Conservation (phyloP, 2,329 filamentous ascomycete species). For the Penicillium glabrum region DNA sequence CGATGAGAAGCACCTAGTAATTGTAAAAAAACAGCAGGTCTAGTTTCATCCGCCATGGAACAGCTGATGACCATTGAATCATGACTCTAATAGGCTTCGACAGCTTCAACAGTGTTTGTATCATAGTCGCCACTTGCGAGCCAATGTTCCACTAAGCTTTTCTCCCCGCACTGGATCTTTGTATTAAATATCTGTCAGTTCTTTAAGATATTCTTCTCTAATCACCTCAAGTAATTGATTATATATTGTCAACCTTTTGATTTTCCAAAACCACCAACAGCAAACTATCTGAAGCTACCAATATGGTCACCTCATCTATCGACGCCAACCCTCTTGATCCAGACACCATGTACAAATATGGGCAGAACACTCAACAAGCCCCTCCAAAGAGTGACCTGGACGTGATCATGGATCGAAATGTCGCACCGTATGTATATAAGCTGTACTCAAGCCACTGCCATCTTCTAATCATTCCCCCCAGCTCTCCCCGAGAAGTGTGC, state of each 20-base stretch:
- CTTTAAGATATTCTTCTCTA: neutral
- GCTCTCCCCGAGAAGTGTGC: slow-evolving; percentile 18
- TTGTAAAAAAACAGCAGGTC: neutral
- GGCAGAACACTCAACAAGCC: neutral
- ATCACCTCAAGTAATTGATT: neutral
- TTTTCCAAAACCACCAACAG: neutral
- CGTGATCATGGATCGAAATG: slow-evolving; percentile 12
- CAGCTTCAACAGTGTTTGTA: neutral
- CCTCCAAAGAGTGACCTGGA: slow-evolving; percentile 11
- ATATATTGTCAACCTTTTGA: neutral
- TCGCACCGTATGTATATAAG: slow-evolving; percentile 17
- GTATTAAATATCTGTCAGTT: neutral
- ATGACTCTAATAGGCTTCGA: neutral
- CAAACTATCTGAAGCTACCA: neutral
- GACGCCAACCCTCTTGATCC: slow-evolving; percentile 22
- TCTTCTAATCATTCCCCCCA: slow-evolving; percentile 3
- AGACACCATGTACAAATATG: slow-evolving; percentile 11
- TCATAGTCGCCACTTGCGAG: neutral
- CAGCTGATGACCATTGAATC: neutral
- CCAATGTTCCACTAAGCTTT: neutral
- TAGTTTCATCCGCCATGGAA: neutral
- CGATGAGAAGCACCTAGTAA: neutral
- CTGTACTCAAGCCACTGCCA: neutral
- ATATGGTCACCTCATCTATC: slow-evolving; percentile 16
- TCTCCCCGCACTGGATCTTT: neutral